phyloP scores from a whole-genome alignment of 2,329 filamentous ascomycete genomes.

The Hymenoscyphus fructigenus region DNA sequence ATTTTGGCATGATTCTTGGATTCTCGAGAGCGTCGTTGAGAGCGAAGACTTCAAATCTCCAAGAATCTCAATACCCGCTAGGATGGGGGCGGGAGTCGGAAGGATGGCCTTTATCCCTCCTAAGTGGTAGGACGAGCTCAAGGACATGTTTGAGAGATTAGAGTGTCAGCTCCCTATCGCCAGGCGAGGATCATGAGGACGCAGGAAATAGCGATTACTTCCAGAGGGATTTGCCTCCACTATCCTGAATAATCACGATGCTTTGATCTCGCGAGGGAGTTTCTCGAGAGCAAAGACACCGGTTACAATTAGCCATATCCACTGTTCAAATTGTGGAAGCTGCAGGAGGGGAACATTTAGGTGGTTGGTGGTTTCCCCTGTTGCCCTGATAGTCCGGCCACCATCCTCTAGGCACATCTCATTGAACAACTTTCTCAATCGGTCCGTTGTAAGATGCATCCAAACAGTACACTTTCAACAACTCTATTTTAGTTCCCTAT shows the following conservation, averaged over 20 bases:
- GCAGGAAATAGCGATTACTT: background rate
- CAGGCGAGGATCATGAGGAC: background rate
- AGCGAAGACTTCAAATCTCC: background rate
- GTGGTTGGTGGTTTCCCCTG: background rate
- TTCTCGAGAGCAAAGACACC: background rate
- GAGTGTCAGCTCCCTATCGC: background rate
- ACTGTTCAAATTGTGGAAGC: background rate
- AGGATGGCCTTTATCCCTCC: background rate
- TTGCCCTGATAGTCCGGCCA: background rate
- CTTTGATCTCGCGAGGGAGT: background rate
- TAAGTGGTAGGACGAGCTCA: background rate
- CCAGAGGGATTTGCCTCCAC: background rate
- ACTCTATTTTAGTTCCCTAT: background rate
- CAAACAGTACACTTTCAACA: background rate
- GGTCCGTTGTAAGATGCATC: background rate
- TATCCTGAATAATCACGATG: background rate
- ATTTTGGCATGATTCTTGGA: background rate
- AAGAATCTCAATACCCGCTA: background rate
- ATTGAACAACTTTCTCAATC: background rate
- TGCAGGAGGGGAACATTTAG: background rate
- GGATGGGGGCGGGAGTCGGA: background rate
- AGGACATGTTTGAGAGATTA: constrained; percentile 2
- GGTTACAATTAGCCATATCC: background rate
- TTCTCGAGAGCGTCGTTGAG: background rate
- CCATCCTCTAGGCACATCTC: background rate